Base-by-base conservation (phyloP, 805 yeast species). In the Ogataea trehaloabstinens region DNA sequence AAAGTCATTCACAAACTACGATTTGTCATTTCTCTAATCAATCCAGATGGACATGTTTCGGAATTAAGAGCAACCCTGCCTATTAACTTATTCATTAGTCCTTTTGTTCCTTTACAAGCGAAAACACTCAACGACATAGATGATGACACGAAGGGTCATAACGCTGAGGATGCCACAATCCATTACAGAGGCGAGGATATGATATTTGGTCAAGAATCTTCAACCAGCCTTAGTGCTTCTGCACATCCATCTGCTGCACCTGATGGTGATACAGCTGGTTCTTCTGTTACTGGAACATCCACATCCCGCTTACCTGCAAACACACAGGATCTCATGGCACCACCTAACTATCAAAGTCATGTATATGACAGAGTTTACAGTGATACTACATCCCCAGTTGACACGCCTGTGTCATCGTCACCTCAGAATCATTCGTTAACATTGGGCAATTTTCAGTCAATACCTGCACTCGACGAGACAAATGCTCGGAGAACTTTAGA, bases 41-140 rank as follows among this genome's bases (percentile, higher is more conserved):
- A 93, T 56, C 84, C 95, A 0, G 97, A 89, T 60, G 96, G 96
- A 3, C 98, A 91, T 56, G 80, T 83, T 3, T 87, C 96, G 0
- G 97, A 90, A 60, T 68, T 91, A 35, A 71, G 98, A 22, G 97
- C 97, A 0, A 83, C 96, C 0, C 67, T 91, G 46, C 98, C 98
- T 0, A 70, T 91, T 4, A 75, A 53, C 3, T 34, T 64, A 7
- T 64, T 64, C 39, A 52, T 64, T 12, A 71, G 78, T 4, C 97
- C 98, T 5, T 85, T 85, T 58, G 85, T 93, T 4, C 76, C 91
- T 1, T 70, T 91, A 13, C 68, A 76, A 13, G 81, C 83, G 2
- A 67, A 60, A 45, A 60, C 48, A 8, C 37, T 61, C 10, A 47
- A 48, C 15, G 60, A 61, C 3, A 46, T 58, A 32, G 58, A 52